phyloP scores from a whole-genome alignment of 306 rosid species.

The Vachellia pachyceras region DNA sequence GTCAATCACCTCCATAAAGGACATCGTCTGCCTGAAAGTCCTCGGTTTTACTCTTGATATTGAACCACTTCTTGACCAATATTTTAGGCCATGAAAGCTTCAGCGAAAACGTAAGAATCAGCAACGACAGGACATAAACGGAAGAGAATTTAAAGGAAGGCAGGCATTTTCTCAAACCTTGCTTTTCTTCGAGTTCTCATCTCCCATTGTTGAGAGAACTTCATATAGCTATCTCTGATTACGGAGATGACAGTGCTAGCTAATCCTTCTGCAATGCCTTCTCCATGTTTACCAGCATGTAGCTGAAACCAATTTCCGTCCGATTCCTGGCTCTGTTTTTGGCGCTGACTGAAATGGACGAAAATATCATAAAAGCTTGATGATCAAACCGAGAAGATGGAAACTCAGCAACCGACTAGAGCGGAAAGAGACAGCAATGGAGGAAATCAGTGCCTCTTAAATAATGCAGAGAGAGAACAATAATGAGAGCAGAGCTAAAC shows the following conservation, averaged over 20 bases:
- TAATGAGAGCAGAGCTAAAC: constrained; percentile 40
- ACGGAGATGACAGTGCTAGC: constrained; percentile 33
- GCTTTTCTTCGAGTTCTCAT: constrained; percentile 93
- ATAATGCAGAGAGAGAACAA: constrained; percentile 46
- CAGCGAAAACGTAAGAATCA: constrained; percentile 45
- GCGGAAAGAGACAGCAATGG: constrained; percentile 39
- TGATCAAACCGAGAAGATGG: constrained; percentile 32
- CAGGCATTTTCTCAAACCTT: constrained; percentile 72
- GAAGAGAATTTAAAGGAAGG: constrained; percentile 33
- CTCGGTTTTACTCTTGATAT: constrained; percentile 83
- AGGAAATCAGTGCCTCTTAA: constrained; percentile 44
- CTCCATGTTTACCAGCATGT: constrained; percentile 9
- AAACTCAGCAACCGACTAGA: not conserved
- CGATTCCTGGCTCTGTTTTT: constrained; percentile 30
- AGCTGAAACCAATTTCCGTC: constrained; percentile 23
- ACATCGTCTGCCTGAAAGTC: constrained; percentile 92
- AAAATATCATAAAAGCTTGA: constrained; percentile 21
- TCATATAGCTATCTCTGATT: constrained; percentile 63
- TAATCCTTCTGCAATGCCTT: constrained; percentile 18
- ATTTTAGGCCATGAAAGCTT: constrained; percentile 99
- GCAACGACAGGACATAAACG: constrained; percentile 32
- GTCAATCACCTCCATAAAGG: constrained; percentile 62
- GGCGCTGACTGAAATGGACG: not conserved
- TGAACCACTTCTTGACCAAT: constrained; percentile 98
- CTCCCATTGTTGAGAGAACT: constrained; percentile 92